Evolutionary conservation across 345 rosid species (phyloP).

Genomic region (Salix brachista): DNA sequence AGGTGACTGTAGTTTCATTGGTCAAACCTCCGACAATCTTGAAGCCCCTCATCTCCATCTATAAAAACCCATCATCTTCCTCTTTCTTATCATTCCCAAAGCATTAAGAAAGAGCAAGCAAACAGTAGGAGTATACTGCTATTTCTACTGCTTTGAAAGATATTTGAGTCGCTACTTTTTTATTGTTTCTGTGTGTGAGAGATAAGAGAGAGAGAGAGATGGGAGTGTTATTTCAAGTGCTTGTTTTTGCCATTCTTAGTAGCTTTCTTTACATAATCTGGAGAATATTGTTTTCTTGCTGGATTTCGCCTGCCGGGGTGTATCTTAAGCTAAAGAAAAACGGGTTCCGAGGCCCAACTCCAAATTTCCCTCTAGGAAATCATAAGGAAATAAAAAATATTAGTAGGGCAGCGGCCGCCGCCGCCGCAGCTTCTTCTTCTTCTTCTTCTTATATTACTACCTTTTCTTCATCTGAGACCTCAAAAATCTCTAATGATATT

Average conservation of each 20-base stretch:
- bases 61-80: constrained; percentile 37
- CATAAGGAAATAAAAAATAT: constrained; percentile 55
- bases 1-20: background rate
- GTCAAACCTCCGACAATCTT: constrained; percentile 27
- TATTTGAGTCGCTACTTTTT: too few relatives aligned
- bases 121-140: background rate
- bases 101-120: background rate
- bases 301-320: constrained; percentile 56
- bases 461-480: constrained; percentile 22
- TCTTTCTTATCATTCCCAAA: background rate
- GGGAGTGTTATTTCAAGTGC: constrained; percentile 5
- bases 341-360: constrained; percentile 78
- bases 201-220: constrained; percentile 8
- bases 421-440: background rate
- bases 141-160: background rate
- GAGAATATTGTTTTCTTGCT: constrained; percentile 47
- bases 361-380: constrained; percentile 80
- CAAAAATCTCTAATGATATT: constrained; percentile 61
- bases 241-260: constrained; percentile 3
- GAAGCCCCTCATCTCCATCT: constrained; percentile 7
- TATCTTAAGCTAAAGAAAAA: constrained; percentile 48
- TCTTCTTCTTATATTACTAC: background rate
- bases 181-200: background rate
- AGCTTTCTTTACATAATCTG: constrained; percentile 30
- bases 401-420: background rate